These are phyloP conservation scores for Bipolaris oryzae DNA, from an alignment of 2,329 filamentous ascomycete species.

Conservation along the genomic window DNA sequence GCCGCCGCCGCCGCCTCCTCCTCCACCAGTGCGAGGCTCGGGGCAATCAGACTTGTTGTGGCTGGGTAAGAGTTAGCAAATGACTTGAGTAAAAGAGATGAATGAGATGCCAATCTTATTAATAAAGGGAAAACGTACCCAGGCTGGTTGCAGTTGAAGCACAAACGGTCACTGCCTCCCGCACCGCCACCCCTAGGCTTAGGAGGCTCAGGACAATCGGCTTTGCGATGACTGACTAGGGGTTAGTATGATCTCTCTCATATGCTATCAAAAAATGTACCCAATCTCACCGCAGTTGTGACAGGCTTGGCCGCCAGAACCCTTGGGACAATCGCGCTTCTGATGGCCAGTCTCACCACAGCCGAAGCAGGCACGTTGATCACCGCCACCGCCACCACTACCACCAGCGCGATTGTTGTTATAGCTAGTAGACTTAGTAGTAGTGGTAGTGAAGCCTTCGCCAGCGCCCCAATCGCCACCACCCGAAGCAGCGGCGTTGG, in stretches of 20 bases:
- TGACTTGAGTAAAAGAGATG: too few species aligned
- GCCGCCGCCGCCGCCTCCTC: constrained; percentile 23
- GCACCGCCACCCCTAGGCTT: constrained; percentile 21
- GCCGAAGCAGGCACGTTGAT: constrained; percentile 30
- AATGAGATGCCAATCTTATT: not conserved
- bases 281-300: constrained; percentile 41
- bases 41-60: constrained; percentile 38
- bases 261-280: constrained; percentile 7
- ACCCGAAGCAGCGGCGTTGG: constrained; percentile 30
- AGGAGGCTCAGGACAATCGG: constrained; percentile 31
- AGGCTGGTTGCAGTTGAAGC: constrained; percentile 31
- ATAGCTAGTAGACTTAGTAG: constrained; percentile 6
- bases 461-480: constrained; percentile 42
- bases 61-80: constrained; percentile 11
- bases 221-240: constrained; percentile 25
- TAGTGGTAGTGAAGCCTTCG: constrained; percentile 29
- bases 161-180: constrained; percentile 22
- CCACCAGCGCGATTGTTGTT: constrained; percentile 14
- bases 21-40: constrained; percentile 24
- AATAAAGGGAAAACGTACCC: constrained; percentile 18
- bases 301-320: constrained; percentile 27
- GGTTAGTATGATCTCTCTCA: constrained; percentile 1
- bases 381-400: constrained; percentile 15
- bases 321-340: constrained; percentile 30
- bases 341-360: constrained; percentile 32